phyloP scores from a whole-genome alignment of 1,139 yeast species.

The Pichia sp. region DNA sequence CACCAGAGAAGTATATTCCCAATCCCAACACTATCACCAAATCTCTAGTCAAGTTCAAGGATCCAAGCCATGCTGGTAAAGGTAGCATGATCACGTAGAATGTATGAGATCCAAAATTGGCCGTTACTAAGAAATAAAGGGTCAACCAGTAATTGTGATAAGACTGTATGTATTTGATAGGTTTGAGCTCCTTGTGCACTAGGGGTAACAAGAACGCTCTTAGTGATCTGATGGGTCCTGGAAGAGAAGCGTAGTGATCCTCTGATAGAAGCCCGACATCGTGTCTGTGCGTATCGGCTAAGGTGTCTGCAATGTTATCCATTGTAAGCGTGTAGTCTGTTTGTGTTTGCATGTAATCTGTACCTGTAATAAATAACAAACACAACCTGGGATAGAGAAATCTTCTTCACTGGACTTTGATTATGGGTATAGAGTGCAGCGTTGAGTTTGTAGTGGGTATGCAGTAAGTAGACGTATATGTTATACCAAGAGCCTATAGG shows the following conservation, averaged over 20 bases:
- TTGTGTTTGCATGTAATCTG: background rate
- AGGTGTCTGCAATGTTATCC: too few relatives aligned
- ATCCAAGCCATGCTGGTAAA: conserved; percentile 79
- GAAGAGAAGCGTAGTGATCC: conserved; percentile 54
- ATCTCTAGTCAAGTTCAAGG: conserved; percentile 52
- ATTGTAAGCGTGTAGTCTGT: background rate
- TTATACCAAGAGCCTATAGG: too few relatives aligned
- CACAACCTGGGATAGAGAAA: too few relatives aligned
- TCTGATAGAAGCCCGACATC: conserved; percentile 55
- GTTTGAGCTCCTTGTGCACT: conserved; percentile 61
- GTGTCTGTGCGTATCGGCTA: too few relatives aligned
- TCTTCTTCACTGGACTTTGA: too few relatives aligned
- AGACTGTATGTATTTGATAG: conserved; percentile 51
- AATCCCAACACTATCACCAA: conserved; percentile 72
- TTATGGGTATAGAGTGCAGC: too few relatives aligned
- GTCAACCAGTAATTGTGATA: conserved; percentile 53
- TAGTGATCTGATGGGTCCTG: conserved; percentile 56
- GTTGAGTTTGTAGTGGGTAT: too few relatives aligned
- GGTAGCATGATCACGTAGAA: conserved; percentile 90
- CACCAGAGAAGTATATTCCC: conserved; percentile 78
- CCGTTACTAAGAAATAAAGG: conserved; percentile 78
- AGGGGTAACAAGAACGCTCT: conserved; percentile 52
- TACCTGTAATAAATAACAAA: background rate
- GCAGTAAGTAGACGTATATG: too few relatives aligned
- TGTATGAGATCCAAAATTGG: conserved; percentile 88